Conservation (phyloP, 2,329 filamentous ascomycete species). For the Microsporum canis region DNA sequence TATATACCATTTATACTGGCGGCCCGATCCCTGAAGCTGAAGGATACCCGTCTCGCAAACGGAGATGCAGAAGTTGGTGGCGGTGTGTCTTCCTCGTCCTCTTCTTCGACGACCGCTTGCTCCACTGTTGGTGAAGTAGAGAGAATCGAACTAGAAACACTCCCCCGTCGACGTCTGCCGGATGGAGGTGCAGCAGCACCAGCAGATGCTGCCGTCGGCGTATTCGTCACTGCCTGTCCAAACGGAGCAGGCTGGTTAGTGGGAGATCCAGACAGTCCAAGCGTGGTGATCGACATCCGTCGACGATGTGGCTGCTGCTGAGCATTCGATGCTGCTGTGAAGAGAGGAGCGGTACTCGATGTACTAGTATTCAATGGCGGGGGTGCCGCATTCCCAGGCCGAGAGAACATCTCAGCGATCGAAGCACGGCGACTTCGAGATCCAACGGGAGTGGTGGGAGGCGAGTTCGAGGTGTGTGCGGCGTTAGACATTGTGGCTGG, state of each 20-base stretch:
- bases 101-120: constrained; percentile 51
- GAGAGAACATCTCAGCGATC: constrained; percentile 33
- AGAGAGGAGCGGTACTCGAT: constrained; percentile 29
- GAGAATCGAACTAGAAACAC: constrained; percentile 52
- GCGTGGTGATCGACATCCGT: constrained; percentile 61
- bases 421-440: constrained; percentile 37
- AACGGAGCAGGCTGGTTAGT: constrained; percentile 42
- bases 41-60: constrained; percentile 69
- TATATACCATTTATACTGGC: constrained; percentile 1
- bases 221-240: constrained; percentile 18
- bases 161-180: constrained; percentile 43
- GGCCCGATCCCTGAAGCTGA: constrained; percentile 57
- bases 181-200: constrained; percentile 34
- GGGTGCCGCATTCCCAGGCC: constrained; percentile 16
- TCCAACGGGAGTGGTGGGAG: constrained; percentile 27
- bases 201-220: constrained; percentile 28
- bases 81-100: constrained; percentile 50
- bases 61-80: constrained; percentile 58
- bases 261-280: constrained; percentile 65
- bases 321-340: constrained; percentile 34
- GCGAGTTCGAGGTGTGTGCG: constrained; percentile 10
- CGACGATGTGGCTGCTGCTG: constrained; percentile 36
- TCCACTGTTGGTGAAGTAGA: constrained; percentile 33
- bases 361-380: constrained; percentile 44
- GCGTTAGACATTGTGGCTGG: not conserved